Base-by-base conservation (phyloP, 495 filamentous ascomycete species). In the Niebla homalea region DNA sequence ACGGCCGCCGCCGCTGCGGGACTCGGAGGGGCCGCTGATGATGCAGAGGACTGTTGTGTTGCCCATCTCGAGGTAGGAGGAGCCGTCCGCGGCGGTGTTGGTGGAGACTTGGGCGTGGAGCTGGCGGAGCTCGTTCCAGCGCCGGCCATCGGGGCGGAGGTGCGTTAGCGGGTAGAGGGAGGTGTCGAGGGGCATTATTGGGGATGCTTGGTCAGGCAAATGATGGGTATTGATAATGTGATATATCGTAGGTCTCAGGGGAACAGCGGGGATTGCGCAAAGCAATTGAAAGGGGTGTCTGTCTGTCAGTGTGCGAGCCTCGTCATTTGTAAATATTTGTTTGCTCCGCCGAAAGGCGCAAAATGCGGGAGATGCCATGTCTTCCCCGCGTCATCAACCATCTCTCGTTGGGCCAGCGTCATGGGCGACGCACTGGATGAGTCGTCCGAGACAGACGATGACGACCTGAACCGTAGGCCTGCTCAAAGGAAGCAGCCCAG, bases 21-120 rank as follows among this genome's bases (percentile, higher is more conserved):
- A 71, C 57, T 96, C 90, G 20, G 71, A 75, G 0, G 92, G 92
- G 0, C 92, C 92, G 5, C 78, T 73, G 8, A 97, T 80, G 3
- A 87, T 89, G 70, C 92, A 97, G 67, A 97, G 84, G 52, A 97
- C 82, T 61, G 93, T 87, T 4, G 93, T 98, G 63, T 96, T 93
- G 52, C 92, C 92, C 82, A 94, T 92, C 59, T 92, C 85, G 20
- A 97, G 74, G 65, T 94, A 95, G 46, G 79, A 81, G 21, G 83
- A 89, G 11, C 92, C 92, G 47, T 95, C 92, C 26, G 89, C 87
- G 49, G 88, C 79, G 22, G 88, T 79, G 67, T 94, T 90, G 19
- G 87, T 95, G 38, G 81, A 84, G 63, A 97, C 87, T 67, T 93
- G 85, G 36, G 84, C 90, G 67, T 83, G 78, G 40, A 97, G 72